Percentiles rank a stretch among this genome's conserved stretches.
Conservation (phyloP, 2,329 filamentous ascomycete genomes). For the Alternaria sp. region DNA sequence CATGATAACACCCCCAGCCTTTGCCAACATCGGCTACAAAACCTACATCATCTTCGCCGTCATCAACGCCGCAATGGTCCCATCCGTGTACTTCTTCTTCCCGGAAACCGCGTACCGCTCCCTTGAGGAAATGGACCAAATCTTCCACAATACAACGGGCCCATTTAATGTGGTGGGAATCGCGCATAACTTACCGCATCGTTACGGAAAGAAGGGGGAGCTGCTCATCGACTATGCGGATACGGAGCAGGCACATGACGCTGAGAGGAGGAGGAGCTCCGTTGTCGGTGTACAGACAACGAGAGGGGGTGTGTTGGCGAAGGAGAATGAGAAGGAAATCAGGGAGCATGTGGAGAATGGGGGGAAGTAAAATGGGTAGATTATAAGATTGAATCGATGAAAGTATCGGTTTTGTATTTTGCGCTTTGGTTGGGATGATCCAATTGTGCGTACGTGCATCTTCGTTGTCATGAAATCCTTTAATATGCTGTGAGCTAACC, state of each 20-base stretch:
- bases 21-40: slow-evolving; percentile 63
- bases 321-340: slow-evolving; percentile 11
- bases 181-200: slow-evolving; percentile 61
- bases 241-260: slow-evolving; percentile 46
- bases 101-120: slow-evolving; percentile 65
- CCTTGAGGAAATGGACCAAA: slow-evolving; percentile 61
- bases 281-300: slow-evolving; percentile 26
- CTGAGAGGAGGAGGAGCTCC: slow-evolving; percentile 43
- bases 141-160: slow-evolving; percentile 66
- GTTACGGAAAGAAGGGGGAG: slow-evolving; percentile 67
- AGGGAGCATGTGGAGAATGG: slow-evolving; percentile 17
- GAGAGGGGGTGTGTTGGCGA: slow-evolving; percentile 12
- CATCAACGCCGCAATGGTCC: slow-evolving; percentile 65
- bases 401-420: neutral
- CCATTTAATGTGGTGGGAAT: slow-evolving; percentile 61
- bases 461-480: neutral
- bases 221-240: slow-evolving; percentile 62
- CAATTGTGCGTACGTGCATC: neutral
- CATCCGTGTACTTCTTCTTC: slow-evolving; percentile 68
- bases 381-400: neutral
- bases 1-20: slow-evolving; percentile 70
- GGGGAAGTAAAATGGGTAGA: neutral
- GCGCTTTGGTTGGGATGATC: neutral
- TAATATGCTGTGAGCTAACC: neutral
- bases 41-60: slow-evolving; percentile 67